These are phyloP conservation scores for Allium cepa DNA, from an alignment of 106 monocot genomes.

Conservation along the genomic window DNA sequence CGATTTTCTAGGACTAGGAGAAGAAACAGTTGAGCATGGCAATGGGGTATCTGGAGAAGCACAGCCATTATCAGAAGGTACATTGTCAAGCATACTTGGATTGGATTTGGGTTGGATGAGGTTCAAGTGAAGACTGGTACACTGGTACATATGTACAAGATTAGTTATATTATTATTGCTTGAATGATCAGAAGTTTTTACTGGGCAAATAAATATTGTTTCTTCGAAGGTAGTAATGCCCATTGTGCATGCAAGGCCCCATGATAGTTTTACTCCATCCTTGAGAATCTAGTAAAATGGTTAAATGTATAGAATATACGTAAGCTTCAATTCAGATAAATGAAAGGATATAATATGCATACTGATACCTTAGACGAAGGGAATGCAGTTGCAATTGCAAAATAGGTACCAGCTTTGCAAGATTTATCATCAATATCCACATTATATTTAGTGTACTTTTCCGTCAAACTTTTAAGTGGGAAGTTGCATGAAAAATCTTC, in stretches of 20 bases:
- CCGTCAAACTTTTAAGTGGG: constrained; percentile 34
- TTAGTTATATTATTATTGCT: constrained; percentile 6
- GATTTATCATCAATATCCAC: constrained; percentile 16
- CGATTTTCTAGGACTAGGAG: constrained; percentile 16
- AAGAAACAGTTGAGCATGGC: constrained; percentile 17
- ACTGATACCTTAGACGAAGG: constrained; percentile 51
- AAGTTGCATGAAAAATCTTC: not conserved
- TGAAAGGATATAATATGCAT: too few species aligned
- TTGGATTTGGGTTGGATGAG: constrained; percentile 14
- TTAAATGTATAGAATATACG: not conserved
- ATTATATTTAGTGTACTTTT: constrained; percentile 22
- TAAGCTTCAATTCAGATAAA: too few species aligned
- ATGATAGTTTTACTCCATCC: constrained; percentile 58
- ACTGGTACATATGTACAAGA: constrained; percentile 12
- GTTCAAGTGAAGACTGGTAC: constrained; percentile 42
- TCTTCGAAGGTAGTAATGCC: constrained; percentile 48
- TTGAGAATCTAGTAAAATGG: constrained; percentile 45
- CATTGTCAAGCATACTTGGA: not conserved
- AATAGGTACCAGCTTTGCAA: constrained; percentile 36
- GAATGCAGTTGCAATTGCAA: constrained; percentile 64
- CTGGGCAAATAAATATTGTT: constrained; percentile 43
- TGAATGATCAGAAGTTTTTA: constrained; percentile 7
- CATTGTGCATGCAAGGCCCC: constrained; percentile 57
- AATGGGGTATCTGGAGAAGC: constrained; percentile 42
- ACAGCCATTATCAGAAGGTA: constrained; percentile 1